Evolutionary conservation across 1,284 basidiomycete species (phyloP).

Genomic region (Cutaneotrichosporon sp.): DNA sequence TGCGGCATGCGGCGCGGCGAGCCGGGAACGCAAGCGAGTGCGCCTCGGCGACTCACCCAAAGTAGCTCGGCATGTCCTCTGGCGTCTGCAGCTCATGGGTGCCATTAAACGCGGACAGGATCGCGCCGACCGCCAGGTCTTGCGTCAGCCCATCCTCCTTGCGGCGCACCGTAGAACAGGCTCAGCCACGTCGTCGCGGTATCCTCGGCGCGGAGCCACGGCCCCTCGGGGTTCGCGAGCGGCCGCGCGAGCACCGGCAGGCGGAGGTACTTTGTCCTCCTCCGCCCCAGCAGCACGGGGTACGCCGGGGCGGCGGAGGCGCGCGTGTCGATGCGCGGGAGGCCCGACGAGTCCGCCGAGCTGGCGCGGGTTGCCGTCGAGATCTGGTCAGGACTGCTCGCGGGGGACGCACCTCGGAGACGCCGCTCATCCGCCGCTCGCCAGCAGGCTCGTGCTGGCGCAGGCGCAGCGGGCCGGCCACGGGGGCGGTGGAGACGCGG

Average conservation of each 20-base stretch:
- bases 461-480: no score
- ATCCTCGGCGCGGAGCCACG: neutral
- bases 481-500: no score
- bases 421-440: no score
- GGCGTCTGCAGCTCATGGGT: conserved; percentile 2
- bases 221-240: neutral
- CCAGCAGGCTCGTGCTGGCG: no score
- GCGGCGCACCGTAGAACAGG: conserved; percentile 3
- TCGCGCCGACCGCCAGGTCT: neutral
- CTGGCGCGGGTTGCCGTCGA: no score
- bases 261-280: neutral
- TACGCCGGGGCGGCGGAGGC: neutral
- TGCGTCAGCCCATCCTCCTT: no score
- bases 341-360: no score
- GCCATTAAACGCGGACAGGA: conserved; percentile 4
- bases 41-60: no score
- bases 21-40: no score
- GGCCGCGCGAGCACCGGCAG: neutral
- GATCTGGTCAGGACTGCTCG: no score
- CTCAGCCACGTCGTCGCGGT: neutral
- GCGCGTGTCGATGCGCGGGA: neutral
- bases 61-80: conserved; percentile 1
- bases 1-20: no score
- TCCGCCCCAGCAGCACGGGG: neutral
- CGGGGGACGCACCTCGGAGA: no score